Percentiles rank a stretch among this genome's conserved stretches.
These are phyloP conservation scores for Heritiera littoralis DNA, from an alignment of 345 rosid genomes.

Conservation along the genomic window DNA sequence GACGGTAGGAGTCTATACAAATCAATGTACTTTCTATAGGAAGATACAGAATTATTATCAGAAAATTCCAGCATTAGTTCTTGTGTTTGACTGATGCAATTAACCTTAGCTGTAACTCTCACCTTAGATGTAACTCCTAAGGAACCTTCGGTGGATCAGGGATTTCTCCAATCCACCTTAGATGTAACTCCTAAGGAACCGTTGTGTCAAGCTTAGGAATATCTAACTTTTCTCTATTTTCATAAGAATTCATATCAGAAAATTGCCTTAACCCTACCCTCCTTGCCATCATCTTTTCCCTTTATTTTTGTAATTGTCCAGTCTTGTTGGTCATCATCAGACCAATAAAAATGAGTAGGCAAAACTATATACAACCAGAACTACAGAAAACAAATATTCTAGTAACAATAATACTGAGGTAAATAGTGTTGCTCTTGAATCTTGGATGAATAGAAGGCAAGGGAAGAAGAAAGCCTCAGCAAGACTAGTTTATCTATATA, in stretches of 20 bases:
- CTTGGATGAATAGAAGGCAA: not conserved
- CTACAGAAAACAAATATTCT: not conserved
- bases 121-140: not conserved
- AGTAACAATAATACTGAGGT: conserved; percentile 1
- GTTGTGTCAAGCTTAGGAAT: conserved; percentile 2
- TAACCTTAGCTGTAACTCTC: not conserved
- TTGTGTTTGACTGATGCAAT: not conserved
- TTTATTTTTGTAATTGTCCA: not conserved
- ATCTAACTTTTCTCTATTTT: not conserved
- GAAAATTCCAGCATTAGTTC: not conserved
- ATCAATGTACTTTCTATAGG: not conserved
- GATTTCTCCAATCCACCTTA: not conserved
- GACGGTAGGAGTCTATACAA: not conserved
- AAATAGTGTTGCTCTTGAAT: not conserved
- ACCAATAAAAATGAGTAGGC: not conserved
- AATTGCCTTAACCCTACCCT: not conserved
- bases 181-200: not conserved
- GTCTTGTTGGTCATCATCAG: not conserved
- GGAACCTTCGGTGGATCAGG: not conserved
- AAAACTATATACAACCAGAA: not conserved
- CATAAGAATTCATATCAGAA: not conserved
- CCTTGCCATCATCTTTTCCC: not conserved
- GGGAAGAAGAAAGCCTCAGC: not conserved
- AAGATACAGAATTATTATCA: no score
- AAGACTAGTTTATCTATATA: conserved; percentile 25